These are phyloP conservation scores for Bocquillonia castaneifolia DNA, from an alignment of 441 rosid species.

Conservation along the genomic window DNA sequence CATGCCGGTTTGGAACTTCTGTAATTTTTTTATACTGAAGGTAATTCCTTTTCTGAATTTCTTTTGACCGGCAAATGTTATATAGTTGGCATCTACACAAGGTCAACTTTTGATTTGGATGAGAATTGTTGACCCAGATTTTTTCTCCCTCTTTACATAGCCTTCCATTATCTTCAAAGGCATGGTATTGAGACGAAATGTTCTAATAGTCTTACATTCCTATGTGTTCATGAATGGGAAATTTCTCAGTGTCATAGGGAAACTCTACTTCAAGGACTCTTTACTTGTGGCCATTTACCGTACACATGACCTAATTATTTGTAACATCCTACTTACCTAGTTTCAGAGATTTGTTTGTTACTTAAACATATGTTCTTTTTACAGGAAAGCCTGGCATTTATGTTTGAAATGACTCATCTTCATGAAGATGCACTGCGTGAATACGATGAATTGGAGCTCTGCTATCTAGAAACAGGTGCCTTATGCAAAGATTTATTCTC, in stretches of 20 bases:
- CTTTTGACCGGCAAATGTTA: conserved; percentile 23
- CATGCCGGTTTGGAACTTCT: conserved; percentile 97
- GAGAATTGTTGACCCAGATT: conserved; percentile 4
- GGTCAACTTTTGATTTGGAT: conserved; percentile 17
- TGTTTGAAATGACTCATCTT: conserved; percentile 97
- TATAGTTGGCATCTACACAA: conserved; percentile 19
- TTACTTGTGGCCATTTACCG: conserved; percentile 15
- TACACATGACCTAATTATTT: conserved; percentile 15
- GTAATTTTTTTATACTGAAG: conserved; percentile 97
- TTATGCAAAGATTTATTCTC: background rate
- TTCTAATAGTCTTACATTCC: background rate
- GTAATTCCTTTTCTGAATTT: conserved; percentile 45
- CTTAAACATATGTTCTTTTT: conserved; percentile 22
- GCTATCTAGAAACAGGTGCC: conserved; percentile 94
- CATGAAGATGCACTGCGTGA: conserved; percentile 95
- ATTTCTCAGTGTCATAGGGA: background rate
- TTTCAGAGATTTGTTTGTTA: conserved; percentile 11
- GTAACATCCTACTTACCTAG: background rate
- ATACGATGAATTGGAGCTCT: conserved; percentile 94
- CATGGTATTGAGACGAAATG: background rate
- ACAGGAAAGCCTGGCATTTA: conserved; percentile 99
- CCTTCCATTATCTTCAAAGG: conserved; percentile 12
- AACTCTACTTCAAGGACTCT: conserved; percentile 18
- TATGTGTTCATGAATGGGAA: background rate
- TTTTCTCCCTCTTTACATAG: conserved; percentile 10